Base-by-base conservation (phyloP, 2,329 filamentous ascomycete genomes). In the Alternaria ventricosa region DNA sequence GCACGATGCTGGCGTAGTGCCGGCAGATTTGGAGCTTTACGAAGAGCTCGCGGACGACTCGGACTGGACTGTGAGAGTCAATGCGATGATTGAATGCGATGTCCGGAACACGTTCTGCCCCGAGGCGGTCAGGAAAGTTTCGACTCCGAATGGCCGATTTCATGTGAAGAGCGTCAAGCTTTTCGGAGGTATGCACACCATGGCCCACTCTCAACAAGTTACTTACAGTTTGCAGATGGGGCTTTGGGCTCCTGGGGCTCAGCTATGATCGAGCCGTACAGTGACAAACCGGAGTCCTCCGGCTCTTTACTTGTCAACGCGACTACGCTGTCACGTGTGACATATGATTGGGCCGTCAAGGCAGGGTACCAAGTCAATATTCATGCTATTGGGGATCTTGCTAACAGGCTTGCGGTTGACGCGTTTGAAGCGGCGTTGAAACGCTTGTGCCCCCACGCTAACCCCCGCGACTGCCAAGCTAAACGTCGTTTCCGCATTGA, bases 211-310 rank as follows among this genome's bases (percentile, higher is more conserved):
- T 30, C 11, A 4, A 22, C 7, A 10, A 13, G 11, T 20, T 33
- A 41, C 66, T 73, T 25, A 79, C 62, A 58, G 28, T 57, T 55
- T 25, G 7, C 68, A 89, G 89, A 92, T 71, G 90, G 90, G 22
- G 90, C 90, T 3, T 82, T 92, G 2, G 90, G 90, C 6, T 90
- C 87, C 74, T 92, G 90, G 89, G 90, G 90, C 27, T 90, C 88
- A 60, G 90, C 90, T 47, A 84, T 92, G 82, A 82, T 92, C n/a
- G 88, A 90, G 10, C 90, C 90, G 0, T 92, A 92, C 77, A 82
- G 83, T 25, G 90, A 92, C 74, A 87, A 87, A 18, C 84, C 86
- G 2, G 84, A 85, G 61, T 87, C 85, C 0, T 86, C 84, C 0
- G 90, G 90, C 12, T 90, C 88, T 0, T 86, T 92, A 54, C 84